Conservation (phyloP, 805 yeast species). For the Sporopachydermia quercuum region DNA sequence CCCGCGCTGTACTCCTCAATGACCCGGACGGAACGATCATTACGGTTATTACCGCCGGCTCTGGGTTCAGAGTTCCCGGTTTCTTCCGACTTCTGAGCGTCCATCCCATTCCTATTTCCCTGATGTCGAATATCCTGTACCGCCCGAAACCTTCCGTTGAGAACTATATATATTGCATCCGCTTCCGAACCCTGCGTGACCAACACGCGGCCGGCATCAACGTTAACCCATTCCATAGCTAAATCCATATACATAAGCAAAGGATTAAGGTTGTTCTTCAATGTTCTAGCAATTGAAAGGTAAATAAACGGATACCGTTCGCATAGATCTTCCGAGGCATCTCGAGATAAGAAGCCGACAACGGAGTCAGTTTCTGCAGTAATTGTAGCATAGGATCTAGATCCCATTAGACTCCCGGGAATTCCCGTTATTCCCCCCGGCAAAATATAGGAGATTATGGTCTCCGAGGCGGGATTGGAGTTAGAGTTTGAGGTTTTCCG, state of each 20-base stretch:
- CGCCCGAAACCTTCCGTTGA: constrained; percentile 79
- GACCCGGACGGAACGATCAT: constrained; percentile 15
- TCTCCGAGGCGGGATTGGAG: constrained; percentile 18
- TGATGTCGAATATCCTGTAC: constrained; percentile 17
- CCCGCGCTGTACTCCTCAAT: constrained; percentile 86
- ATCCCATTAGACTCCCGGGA: constrained; percentile 64
- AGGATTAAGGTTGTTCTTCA: constrained; percentile 51
- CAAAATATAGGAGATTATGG: constrained; percentile 39
- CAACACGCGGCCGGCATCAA: constrained; percentile 70
- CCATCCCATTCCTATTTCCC: constrained; percentile 13
- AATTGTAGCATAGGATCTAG: constrained; percentile 61
- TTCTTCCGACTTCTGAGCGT: constrained; percentile 6
- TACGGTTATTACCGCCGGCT: constrained; percentile 5
- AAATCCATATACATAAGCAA: constrained; percentile 67
- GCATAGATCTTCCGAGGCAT: constrained; percentile 44
- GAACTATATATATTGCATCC: constrained; percentile 77
- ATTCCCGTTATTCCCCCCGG: constrained; percentile 85
- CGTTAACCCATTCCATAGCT: constrained; percentile 89
- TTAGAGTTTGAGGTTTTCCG: constrained; percentile 8
- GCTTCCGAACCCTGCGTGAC: constrained; percentile 78
- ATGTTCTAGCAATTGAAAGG: constrained; percentile 59
- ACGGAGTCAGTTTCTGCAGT: constrained; percentile 46
- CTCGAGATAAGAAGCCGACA: constrained; percentile 57
- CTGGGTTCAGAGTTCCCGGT: constrained; percentile 6
- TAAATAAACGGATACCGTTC: constrained; percentile 69